Conservation (phyloP, 768 basidiomycete genomes). For the Tulasnella sp. region DNA sequence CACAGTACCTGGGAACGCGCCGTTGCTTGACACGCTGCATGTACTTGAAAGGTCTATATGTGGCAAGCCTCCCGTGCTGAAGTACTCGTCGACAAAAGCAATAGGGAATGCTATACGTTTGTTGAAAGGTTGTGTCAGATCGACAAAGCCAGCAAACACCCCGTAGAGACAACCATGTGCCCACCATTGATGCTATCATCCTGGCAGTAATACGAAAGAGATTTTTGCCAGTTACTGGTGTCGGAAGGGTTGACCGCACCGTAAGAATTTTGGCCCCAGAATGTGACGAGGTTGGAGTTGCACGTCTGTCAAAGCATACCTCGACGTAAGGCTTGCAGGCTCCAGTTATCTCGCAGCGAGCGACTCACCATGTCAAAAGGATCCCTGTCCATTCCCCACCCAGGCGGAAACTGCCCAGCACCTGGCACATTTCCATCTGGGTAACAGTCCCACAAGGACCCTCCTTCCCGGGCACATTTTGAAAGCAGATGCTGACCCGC, state of each 20-base stretch:
- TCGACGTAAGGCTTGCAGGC: neutral
- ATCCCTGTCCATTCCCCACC: neutral
- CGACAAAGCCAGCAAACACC: neutral
- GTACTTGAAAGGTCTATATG: slow-evolving; percentile 67
- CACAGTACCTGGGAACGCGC: slow-evolving; percentile 45
- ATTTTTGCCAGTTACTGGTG: slow-evolving; percentile 61
- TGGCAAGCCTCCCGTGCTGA: slow-evolving; percentile 62
- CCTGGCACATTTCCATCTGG: slow-evolving; percentile 19
- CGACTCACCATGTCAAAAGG: neutral
- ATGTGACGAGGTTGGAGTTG: slow-evolving; percentile 40
- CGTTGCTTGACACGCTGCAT: slow-evolving; percentile 29
- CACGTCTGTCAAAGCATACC: neutral
- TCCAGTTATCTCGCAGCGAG: neutral
- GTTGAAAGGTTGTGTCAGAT: neutral
- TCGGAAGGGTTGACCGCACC: slow-evolving; percentile 58
- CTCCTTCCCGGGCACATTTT: neutral
- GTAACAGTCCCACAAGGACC: neutral
- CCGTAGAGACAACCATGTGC: neutral
- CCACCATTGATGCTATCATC: slow-evolving; percentile 67
- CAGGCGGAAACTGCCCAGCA: neutral
- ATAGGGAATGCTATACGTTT: slow-evolving; percentile 51
- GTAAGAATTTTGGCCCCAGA: slow-evolving; percentile 79
- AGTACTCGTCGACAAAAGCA: slow-evolving; percentile 70
- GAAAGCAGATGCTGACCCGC: neutral
- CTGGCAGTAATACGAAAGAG: slow-evolving; percentile 68